A percentile compares a stretch with the other conserved stretches of the same genome.
Evolutionary conservation across 2,329 filamentous ascomycete species (phyloP).

Genomic region (Pezicula radicicola): DNA sequence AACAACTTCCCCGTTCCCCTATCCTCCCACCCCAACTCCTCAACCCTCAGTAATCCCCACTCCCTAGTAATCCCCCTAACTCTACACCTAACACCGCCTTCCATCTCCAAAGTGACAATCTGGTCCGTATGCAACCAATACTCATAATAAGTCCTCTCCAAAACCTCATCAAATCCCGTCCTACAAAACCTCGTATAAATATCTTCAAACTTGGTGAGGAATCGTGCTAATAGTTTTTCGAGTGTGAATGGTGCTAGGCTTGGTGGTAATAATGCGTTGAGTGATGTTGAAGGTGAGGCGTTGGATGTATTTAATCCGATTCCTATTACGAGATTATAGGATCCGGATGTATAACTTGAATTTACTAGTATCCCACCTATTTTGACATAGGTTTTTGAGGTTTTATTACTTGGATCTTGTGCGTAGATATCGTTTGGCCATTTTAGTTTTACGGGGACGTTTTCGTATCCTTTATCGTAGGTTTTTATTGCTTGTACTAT

Average conservation of each 20-base stretch:
- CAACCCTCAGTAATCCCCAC: constrained; percentile 81
- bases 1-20: constrained; percentile 73
- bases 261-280: constrained; percentile 66
- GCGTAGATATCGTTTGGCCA: constrained; percentile 97
- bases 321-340: constrained; percentile 83
- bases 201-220: constrained; percentile 74
- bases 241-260: constrained; percentile 57
- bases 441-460: constrained; percentile 81
- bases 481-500: constrained; percentile 78
- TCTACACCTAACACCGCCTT: constrained; percentile 69
- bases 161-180: constrained; percentile 67
- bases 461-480: constrained; percentile 74
- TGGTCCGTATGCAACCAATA: constrained; percentile 84
- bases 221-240: constrained; percentile 78
- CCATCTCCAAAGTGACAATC: constrained; percentile 71
- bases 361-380: constrained; percentile 93
- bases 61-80: constrained; percentile 89
- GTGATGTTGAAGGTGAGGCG: constrained; percentile 78
- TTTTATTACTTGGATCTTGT: constrained; percentile 55
- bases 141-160: constrained; percentile 76
- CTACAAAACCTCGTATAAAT: constrained; percentile 74
- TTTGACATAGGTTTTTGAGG: constrained; percentile 66
- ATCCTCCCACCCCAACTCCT: constrained; percentile 76
- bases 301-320: constrained; percentile 87
- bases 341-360: constrained; percentile 71